Evolutionary conservation across 1,139 yeast genomes (phyloP), one percentile per base, ranked within the genome.

Genomic region (Geotrichum candidum): DNA sequence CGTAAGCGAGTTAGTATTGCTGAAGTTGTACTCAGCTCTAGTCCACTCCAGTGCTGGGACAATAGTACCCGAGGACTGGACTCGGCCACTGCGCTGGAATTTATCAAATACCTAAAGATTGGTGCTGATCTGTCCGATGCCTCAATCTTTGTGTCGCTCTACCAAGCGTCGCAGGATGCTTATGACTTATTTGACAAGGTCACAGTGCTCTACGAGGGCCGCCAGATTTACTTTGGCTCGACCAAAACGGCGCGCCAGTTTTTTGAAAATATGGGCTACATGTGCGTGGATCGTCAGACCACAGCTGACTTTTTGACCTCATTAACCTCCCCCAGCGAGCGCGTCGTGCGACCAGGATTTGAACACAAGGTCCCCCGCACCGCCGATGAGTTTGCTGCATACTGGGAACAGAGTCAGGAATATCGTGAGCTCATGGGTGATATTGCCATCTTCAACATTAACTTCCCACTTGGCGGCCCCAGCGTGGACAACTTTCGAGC

Each of bases 241-340:
- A 80, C 84, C n/a, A 72, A 73, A n/a, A 72, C 77, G 46, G 96
- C 94, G 4, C 84, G 82, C 67, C 76, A 77, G 52, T 87, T 78
- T 73, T 87, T 87, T 72, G 71, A 76, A 61, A 79, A 78, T 50
- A 84, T 87, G 88, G 94, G 94, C 51, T 87, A 83, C 73, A 80
- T 79, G 15, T 87, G 90, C 69, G 87, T 89, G 50, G 79, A 81
- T 53, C 84, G 96, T 73, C 91, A 87, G 76, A 86, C 95, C 9
- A 86, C 94, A 63, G 89, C 92, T n/a, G 96, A 90, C 73, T 90
- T 83, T 73, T 78, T 90, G 70, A 89, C 96, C 1, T 84, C 94
- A 0, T 77, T 89, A 59, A 87, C 96, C 1, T 85, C 85, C 69
- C 92, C 96, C 6, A 74, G 78, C 4, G 95, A 87, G 73, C 82